Evolutionary conservation across 2,329 filamentous ascomycete genomes (phyloP).

Genomic region (Apiospora koreana): DNA sequence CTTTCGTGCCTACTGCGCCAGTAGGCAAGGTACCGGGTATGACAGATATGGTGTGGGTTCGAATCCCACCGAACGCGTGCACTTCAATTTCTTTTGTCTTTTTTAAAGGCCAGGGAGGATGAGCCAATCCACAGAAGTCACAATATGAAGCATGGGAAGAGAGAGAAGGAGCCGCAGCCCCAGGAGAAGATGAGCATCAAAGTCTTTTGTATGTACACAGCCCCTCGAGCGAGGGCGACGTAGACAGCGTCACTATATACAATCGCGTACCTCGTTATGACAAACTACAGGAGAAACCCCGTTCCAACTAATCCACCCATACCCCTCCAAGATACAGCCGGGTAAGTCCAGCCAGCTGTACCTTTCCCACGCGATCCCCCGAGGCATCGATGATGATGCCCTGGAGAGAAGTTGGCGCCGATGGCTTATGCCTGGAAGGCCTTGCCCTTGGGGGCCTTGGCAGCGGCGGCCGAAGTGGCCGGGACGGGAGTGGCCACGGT

Average conservation of each 20-base stretch:
- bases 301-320: background rate
- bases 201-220: background rate
- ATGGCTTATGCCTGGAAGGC: background rate
- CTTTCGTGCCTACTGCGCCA: background rate
- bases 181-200: background rate
- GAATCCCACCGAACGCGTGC: background rate
- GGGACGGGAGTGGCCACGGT: conserved; percentile 10
- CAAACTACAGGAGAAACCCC: background rate
- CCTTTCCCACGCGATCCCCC: background rate
- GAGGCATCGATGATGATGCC: background rate
- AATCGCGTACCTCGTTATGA: background rate
- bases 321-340: background rate
- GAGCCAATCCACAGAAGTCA: background rate
- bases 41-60: background rate
- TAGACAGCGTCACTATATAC: background rate
- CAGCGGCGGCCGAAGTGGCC: background rate
- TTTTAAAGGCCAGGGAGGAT: too few species aligned
- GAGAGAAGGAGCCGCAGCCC: background rate
- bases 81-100: too few species aligned
- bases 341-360: background rate
- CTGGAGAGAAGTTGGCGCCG: background rate
- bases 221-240: background rate
- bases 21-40: background rate
- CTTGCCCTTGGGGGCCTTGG: background rate
- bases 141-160: background rate